A percentile compares a stretch with the other conserved stretches of the same genome.
Evolutionary conservation across 2,329 filamentous ascomycete species (phyloP).

Genomic region (Arthroderma sp.): DNA sequence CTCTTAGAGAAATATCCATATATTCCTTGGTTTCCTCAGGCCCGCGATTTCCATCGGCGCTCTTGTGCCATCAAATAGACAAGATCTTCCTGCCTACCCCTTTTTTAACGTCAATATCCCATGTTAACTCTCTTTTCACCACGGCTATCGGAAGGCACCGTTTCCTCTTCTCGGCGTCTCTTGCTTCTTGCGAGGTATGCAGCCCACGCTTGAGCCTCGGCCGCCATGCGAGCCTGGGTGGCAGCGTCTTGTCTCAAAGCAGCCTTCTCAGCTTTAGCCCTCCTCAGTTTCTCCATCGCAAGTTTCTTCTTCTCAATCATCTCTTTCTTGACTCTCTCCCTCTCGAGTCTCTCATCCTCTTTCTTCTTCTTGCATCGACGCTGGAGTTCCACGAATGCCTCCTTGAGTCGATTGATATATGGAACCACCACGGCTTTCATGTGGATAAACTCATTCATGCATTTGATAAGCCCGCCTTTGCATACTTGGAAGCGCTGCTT

Average conservation of each 20-base stretch:
- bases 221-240: neutral
- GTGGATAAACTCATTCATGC: neutral
- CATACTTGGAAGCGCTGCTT: neutral
- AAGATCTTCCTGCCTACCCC: neutral
- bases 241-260: neutral
- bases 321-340: neutral
- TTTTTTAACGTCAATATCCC: neutral
- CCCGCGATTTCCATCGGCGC: neutral
- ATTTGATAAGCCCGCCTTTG: neutral
- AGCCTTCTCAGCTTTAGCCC: neutral
- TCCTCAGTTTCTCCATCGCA: neutral
- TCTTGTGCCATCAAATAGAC: too few species aligned
- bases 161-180: neutral
- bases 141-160: too few species aligned
- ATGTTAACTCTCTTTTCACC: neutral
- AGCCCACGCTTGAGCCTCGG: neutral
- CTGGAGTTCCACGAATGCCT: neutral
- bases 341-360: neutral
- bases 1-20: too few species aligned
- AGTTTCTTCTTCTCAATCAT: neutral
- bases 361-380: neutral
- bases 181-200: neutral
- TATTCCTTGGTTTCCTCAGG: neutral
- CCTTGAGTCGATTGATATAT: neutral
- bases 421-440: neutral